These are phyloP conservation scores for Paraphoma sp. DNA, from an alignment of 2,329 filamentous ascomycete genomes.

Conservation along the genomic window DNA sequence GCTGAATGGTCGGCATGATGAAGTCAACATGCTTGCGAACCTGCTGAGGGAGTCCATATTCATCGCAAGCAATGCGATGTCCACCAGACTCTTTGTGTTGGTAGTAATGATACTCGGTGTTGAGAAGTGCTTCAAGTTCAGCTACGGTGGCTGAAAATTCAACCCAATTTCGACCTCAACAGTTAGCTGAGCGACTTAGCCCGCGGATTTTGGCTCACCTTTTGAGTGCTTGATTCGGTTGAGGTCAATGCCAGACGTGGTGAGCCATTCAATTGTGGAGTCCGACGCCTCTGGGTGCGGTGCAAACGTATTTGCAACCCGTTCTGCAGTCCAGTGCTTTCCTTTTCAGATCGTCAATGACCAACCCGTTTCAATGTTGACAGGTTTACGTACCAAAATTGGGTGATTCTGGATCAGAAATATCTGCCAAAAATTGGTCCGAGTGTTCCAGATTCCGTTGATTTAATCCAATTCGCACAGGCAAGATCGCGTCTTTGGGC, in stretches of 20 bases:
- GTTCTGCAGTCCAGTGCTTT: conserved; percentile 21
- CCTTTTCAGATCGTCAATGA: background rate
- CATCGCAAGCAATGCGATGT: conserved; percentile 21
- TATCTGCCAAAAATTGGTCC: conserved; percentile 19
- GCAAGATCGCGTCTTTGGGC: conserved; percentile 12
- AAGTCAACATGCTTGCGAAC: conserved; percentile 25
- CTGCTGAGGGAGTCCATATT: conserved; percentile 18
- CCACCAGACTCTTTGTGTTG: conserved; percentile 18
- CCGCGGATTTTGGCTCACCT: conserved; percentile 2
- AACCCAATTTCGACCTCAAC: conserved; percentile 11
- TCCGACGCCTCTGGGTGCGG: conserved; percentile 16
- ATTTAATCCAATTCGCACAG: conserved; percentile 17
- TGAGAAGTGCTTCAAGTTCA: conserved; percentile 17
- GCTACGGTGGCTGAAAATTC: conserved; percentile 14
- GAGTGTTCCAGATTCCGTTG: conserved; percentile 21
- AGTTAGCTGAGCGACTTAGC: background rate
- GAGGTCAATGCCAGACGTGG: conserved; percentile 14
- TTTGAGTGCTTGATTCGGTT: conserved; percentile 18
- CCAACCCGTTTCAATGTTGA: background rate
- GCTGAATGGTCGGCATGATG: conserved; percentile 22
- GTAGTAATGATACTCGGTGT: conserved; percentile 23
- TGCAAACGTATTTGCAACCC: conserved; percentile 22
- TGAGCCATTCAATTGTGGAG: conserved; percentile 21
- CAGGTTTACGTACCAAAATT: conserved; percentile 13
- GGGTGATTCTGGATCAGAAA: conserved; percentile 22